Conservation (phyloP, 2,329 filamentous ascomycete genomes). For the Trichophyton benhamiae region DNA sequence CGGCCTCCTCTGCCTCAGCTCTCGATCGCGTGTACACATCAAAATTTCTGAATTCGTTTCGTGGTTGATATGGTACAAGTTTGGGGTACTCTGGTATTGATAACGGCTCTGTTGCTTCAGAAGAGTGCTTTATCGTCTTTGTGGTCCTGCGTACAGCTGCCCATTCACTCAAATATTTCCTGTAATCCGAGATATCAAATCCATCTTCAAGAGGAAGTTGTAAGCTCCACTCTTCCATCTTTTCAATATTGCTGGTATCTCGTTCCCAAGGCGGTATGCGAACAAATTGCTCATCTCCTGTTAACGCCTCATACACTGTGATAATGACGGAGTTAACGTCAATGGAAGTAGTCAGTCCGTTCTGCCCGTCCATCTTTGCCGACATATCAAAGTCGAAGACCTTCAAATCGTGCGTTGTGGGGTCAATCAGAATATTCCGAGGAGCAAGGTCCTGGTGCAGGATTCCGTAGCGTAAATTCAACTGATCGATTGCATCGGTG, state of each 20-base stretch:
- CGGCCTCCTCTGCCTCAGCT: background rate
- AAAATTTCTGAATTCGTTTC: background rate
- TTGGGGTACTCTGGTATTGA: background rate
- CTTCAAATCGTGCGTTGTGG: constrained; percentile 3
- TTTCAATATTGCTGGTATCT: constrained; percentile 5
- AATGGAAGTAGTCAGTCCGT: background rate
- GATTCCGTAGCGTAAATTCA: constrained; percentile 10
- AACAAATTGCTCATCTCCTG: background rate
- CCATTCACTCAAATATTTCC: constrained; percentile 3
- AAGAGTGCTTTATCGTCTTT: constrained; percentile 7
- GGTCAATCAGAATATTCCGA: constrained; percentile 9
- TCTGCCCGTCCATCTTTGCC: background rate
- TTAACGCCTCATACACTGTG: constrained; percentile 9
- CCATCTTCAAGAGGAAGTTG: constrained; percentile 7
- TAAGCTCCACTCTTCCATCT: constrained; percentile 2
- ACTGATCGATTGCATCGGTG: constrained; percentile 9
- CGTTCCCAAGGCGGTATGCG: background rate
- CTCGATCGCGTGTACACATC: background rate
- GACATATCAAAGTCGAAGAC: constrained; percentile 8
- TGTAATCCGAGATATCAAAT: constrained; percentile 5
- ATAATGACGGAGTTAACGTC: constrained; percentile 8
- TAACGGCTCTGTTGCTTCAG: constrained; percentile 5
- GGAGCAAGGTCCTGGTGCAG: constrained; percentile 10
- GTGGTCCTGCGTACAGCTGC: constrained; percentile 5
- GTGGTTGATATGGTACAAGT: too few relatives aligned